Evolutionary conservation across 2,329 filamentous ascomycete genomes (phyloP).

Genomic region (Talaromyces sp.): DNA sequence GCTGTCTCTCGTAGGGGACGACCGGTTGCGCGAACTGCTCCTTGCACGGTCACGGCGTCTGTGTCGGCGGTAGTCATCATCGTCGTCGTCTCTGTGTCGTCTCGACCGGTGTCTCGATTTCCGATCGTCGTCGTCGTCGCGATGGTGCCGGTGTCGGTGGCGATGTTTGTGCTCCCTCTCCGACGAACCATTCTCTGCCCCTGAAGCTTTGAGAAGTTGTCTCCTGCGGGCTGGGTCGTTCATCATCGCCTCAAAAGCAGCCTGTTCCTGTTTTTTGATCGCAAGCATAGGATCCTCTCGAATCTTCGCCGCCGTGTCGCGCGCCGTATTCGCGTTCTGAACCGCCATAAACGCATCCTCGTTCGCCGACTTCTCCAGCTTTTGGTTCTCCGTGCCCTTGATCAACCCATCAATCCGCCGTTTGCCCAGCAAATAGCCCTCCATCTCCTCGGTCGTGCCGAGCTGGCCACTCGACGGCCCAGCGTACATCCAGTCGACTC

Average conservation of each 20-base stretch:
- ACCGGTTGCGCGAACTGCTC: conserved; percentile 14
- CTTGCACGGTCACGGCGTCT: conserved; percentile 32
- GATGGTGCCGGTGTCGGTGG: conserved; percentile 21
- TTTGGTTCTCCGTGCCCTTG: conserved; percentile 74
- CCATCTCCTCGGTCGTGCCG: conserved; percentile 82
- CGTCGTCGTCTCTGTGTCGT: conserved; percentile 13
- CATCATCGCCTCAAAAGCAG: conserved; percentile 60
- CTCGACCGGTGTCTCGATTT: conserved; percentile 14
- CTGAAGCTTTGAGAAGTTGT: conserved; percentile 57
- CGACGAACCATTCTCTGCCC: conserved; percentile 24
- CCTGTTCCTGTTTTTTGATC: conserved; percentile 88
- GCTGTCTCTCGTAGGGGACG: conserved; percentile 26
- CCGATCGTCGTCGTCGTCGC: conserved; percentile 17
- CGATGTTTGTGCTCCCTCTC: conserved; percentile 45
- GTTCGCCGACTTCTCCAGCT: conserved; percentile 68
- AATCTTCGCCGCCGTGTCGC: conserved; percentile 81
- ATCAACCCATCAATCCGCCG: conserved; percentile 82
- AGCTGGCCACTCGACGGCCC: conserved; percentile 66
- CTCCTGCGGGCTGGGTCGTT: conserved; percentile 38
- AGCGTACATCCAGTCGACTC: conserved; percentile 98
- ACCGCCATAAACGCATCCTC: conserved; percentile 60
- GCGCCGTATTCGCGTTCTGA: conserved; percentile 61
- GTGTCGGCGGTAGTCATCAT: conserved; percentile 22
- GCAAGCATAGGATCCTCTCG: conserved; percentile 85
- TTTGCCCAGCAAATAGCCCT: conserved; percentile 89